Evolutionary conservation across 805 yeast genomes (phyloP).

Genomic region (Metschnikowia santaceciliae): DNA sequence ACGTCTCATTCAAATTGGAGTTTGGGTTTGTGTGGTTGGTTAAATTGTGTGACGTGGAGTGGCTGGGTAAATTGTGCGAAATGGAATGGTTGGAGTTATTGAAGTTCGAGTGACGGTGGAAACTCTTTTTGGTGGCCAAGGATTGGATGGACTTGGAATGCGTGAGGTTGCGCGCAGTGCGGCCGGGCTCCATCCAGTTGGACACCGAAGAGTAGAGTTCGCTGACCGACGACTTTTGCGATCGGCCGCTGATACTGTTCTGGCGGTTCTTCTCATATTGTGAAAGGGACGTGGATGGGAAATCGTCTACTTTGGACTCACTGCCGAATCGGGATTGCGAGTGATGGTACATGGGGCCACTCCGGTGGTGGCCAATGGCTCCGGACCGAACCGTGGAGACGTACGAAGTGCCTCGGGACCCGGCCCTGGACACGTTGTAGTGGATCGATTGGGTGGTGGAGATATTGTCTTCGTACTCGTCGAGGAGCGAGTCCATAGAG

Average conservation of each 20-base stretch:
- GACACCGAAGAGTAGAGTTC: conserved; percentile 41
- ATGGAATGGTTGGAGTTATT: not conserved
- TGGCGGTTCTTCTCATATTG: conserved; percentile 30
- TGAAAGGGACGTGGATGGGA: conserved; percentile 35
- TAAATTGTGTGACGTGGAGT: too few relatives aligned
- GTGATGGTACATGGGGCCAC: not conserved
- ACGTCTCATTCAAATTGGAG: conserved; percentile 28
- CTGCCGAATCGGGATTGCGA: not conserved
- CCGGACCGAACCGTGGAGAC: conserved; percentile 13
- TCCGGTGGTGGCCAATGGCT: not conserved
- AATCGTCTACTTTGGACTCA: conserved; percentile 13
- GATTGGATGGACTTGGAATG: conserved; percentile 17
- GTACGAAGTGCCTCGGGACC: conserved; percentile 25
- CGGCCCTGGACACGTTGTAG: conserved; percentile 23
- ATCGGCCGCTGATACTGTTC: conserved; percentile 18
- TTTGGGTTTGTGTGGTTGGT: not conserved
- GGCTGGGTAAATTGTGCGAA: not conserved
- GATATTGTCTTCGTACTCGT: conserved; percentile 43
- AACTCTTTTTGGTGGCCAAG: conserved; percentile 9
- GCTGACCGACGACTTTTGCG: conserved; percentile 37
- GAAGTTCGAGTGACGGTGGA: not conserved
- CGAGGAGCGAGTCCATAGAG: conserved; percentile 39
- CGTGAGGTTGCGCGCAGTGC: conserved; percentile 1
- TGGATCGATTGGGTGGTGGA: conserved; percentile 25
- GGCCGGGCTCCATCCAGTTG: conserved; percentile 51